Conservation (phyloP, 768 basidiomycete species). For the Neoboletus brunneissimus region DNA sequence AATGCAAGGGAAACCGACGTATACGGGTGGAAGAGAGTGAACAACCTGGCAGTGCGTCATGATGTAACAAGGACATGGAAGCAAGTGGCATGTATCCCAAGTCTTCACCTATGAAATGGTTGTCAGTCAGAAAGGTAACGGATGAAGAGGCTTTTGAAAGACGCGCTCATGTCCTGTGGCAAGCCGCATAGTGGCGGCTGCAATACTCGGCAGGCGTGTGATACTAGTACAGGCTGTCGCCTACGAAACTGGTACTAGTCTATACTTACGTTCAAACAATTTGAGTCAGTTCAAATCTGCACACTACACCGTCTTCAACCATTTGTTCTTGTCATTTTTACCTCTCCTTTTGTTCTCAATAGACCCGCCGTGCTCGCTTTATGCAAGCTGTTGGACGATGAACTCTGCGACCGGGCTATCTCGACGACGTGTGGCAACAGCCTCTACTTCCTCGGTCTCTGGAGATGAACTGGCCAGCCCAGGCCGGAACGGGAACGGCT, state of each 20-base stretch:
- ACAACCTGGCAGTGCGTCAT: not conserved
- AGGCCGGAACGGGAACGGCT: slow-evolving; percentile 30
- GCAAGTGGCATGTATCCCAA: not conserved
- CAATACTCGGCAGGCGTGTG: slow-evolving; percentile 13
- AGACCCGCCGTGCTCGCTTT: slow-evolving; percentile 8
- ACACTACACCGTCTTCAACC: slow-evolving; percentile 7
- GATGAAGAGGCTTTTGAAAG: no score
- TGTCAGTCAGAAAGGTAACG: not conserved
- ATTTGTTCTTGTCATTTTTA: not conserved
- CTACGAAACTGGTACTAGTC: slow-evolving; percentile 4
- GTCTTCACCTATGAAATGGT: not conserved
- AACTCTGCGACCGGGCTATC: slow-evolving; percentile 53
- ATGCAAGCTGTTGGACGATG: slow-evolving; percentile 38
- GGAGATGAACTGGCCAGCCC: slow-evolving; percentile 38
- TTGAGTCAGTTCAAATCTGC: not conserved
- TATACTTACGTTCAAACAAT: slow-evolving; percentile 8
- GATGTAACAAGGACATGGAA: not conserved
- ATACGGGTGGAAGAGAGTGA: not conserved
- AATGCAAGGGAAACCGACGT: not conserved
- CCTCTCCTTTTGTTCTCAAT: slow-evolving; percentile 6
- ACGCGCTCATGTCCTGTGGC: not conserved
- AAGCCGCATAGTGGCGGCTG: not conserved
- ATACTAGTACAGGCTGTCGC: not conserved
- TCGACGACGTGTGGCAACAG: slow-evolving; percentile 51
- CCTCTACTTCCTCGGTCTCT: slow-evolving; percentile 36